These are phyloP conservation scores for Pseudogymnoascus destructans DNA, from an alignment of 2,329 filamentous ascomycete species.

Conservation along the genomic window DNA sequence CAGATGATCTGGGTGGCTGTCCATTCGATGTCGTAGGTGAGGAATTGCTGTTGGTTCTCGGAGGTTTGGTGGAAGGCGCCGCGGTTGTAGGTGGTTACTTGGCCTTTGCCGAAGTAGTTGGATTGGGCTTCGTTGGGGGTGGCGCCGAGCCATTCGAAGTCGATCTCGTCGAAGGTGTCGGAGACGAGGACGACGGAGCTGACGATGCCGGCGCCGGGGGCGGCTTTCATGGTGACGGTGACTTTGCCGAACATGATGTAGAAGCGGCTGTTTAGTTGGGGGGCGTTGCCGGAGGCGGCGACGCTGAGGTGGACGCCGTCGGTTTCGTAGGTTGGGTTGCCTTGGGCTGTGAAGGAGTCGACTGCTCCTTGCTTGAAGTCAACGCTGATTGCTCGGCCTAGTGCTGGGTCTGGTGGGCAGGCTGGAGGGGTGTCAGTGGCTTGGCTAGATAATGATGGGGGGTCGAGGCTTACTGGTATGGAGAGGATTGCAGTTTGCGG, in stretches of 20 bases:
- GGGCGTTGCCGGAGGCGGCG: conserved; percentile 63
- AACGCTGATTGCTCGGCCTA: conserved; percentile 69
- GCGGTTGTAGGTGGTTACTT: conserved; percentile 74
- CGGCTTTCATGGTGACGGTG: conserved; percentile 71
- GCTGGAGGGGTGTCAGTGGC: conserved; percentile 24
- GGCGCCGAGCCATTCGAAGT: conserved; percentile 89
- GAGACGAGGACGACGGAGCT: conserved; percentile 86
- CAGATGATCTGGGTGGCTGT: conserved; percentile 73
- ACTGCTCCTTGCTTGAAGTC: conserved; percentile 72
- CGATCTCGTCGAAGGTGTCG: conserved; percentile 87
- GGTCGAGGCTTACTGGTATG: background rate
- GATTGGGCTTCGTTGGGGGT: conserved; percentile 69
- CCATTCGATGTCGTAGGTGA: conserved; percentile 90
- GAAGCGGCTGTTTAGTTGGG: conserved; percentile 78
- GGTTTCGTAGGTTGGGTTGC: conserved; percentile 57
- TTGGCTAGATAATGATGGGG: background rate
- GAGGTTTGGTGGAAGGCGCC: conserved; percentile 62
- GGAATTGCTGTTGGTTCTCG: conserved; percentile 59
- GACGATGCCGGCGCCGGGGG: conserved; percentile 82
- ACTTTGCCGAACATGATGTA: conserved; percentile 99
- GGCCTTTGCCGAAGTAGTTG: conserved; percentile 94
- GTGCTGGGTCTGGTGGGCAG: conserved; percentile 65
- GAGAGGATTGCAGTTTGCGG: background rate
- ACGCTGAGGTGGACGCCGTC: conserved; percentile 78
- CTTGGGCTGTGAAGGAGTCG: conserved; percentile 60